Percentiles rank a stretch among this genome's conserved stretches.
These are phyloP conservation scores for Quercus phellos DNA, from an alignment of 331 rosid species.

Conservation along the genomic window DNA sequence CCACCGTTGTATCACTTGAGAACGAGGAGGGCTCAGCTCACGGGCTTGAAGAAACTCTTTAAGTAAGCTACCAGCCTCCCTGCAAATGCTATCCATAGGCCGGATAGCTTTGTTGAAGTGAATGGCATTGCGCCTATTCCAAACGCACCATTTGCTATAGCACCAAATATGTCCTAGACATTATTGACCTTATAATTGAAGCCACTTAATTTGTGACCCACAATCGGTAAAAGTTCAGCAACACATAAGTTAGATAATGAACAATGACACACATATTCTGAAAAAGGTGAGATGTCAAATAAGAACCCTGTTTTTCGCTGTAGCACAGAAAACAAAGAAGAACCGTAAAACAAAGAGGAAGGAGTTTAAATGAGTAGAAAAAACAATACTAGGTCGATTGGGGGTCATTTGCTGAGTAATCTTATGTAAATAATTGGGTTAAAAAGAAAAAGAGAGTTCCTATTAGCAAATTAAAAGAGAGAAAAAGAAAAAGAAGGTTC, in stretches of 20 bases:
- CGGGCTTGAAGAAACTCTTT: too few relatives aligned
- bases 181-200: background rate
- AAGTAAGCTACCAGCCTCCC: too few relatives aligned
- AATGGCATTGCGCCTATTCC: too few relatives aligned
- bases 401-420: conserved; percentile 19
- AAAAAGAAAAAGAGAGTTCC: conserved; percentile 6
- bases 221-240: background rate
- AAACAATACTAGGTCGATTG: conserved; percentile 18
- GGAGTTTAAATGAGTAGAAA: conserved; percentile 17
- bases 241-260: background rate
- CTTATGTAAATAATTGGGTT: conserved; percentile 18
- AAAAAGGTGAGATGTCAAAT: conserved; percentile 22
- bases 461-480: background rate
- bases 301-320: conserved; percentile 20
- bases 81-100: too few relatives aligned
- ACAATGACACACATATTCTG: background rate
- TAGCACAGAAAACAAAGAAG: conserved; percentile 2
- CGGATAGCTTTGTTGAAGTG: too few relatives aligned
- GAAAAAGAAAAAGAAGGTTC: background rate
- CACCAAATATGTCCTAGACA: background rate
- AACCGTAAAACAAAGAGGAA: conserved; percentile 3
- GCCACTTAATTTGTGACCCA: background rate
- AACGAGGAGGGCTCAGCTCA: too few relatives aligned
- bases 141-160: too few relatives aligned
- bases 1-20: too few relatives aligned